phyloP scores from a whole-genome alignment of 2,329 filamentous ascomycete species.

The Helminthosporium solani region DNA sequence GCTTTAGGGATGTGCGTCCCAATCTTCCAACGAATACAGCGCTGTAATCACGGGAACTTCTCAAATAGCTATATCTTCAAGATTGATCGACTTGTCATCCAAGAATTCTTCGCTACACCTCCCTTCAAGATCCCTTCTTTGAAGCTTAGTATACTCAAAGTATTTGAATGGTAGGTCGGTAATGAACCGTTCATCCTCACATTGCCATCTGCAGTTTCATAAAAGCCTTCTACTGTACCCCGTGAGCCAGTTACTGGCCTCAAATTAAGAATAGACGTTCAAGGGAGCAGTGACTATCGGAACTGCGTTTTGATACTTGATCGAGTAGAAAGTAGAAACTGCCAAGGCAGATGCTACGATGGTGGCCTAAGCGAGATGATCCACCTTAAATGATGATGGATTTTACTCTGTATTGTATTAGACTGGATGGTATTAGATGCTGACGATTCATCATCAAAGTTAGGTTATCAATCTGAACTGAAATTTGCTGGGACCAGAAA shows the following conservation, averaged over 20 bases:
- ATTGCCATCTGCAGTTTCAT: slow-evolving; percentile 54
- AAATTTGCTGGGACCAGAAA: too few relatives aligned
- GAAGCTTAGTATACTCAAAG: slow-evolving; percentile 48
- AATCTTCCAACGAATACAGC: slow-evolving; percentile 52
- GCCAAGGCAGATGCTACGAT: slow-evolving; percentile 55
- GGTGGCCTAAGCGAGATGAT: slow-evolving; percentile 53
- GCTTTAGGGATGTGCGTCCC: slow-evolving; percentile 54
- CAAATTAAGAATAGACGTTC: slow-evolving; percentile 53
- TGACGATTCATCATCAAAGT: slow-evolving; percentile 21
- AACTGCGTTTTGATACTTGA: slow-evolving; percentile 28
- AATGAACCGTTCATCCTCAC: slow-evolving; percentile 59
- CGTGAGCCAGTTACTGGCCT: slow-evolving; percentile 38
- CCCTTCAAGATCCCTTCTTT: slow-evolving; percentile 33
- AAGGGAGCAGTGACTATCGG: slow-evolving; percentile 48
- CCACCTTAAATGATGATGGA: slow-evolving; percentile 58
- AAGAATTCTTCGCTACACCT: slow-evolving; percentile 43
- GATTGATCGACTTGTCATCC: slow-evolving; percentile 48
- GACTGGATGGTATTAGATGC: slow-evolving; percentile 25
- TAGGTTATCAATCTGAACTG: too few relatives aligned
- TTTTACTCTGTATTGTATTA: slow-evolving; percentile 35
- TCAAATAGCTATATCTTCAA: slow-evolving; percentile 50
- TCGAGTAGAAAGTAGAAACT: slow-evolving; percentile 50
- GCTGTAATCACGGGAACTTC: slow-evolving; percentile 51
- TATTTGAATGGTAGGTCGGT: slow-evolving; percentile 51
- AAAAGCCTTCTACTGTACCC: slow-evolving; percentile 53